Evolutionary conservation across 2,329 filamentous ascomycete genomes (phyloP).

Genomic region (Samsoniella hepiali): DNA sequence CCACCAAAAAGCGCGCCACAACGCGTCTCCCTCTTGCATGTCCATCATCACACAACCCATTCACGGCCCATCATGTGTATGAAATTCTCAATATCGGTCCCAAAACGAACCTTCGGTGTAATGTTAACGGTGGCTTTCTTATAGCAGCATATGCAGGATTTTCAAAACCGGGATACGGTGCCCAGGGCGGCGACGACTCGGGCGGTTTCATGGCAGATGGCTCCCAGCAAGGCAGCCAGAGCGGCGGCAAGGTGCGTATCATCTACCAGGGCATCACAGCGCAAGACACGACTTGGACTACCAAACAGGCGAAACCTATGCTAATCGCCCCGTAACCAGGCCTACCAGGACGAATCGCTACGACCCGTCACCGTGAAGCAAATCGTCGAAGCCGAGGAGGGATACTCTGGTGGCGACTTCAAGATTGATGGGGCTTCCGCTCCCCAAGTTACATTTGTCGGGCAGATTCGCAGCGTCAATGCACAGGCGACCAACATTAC

Average conservation of each 20-base stretch:
- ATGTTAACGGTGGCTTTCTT: slow-evolving; percentile 14
- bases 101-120: neutral
- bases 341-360: slow-evolving; percentile 77
- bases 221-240: slow-evolving; percentile 58
- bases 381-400: slow-evolving; percentile 76
- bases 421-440: slow-evolving; percentile 75
- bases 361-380: slow-evolving; percentile 96
- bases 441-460: slow-evolving; percentile 75
- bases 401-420: slow-evolving; percentile 71
- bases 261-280: no score
- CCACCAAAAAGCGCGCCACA: slow-evolving; percentile 27
- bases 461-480: slow-evolving; percentile 83
- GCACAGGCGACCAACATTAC: slow-evolving; percentile 88
- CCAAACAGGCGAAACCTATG: neutral
- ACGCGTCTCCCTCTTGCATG: slow-evolving; percentile 31
- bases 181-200: slow-evolving; percentile 55
- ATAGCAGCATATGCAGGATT: slow-evolving; percentile 51
- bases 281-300: neutral
- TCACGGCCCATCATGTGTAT: slow-evolving; percentile 34
- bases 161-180: slow-evolving; percentile 47
- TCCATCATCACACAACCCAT: slow-evolving; percentile 21
- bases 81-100: slow-evolving; percentile 8
- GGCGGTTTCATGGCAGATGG: slow-evolving; percentile 61
- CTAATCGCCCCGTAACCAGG: slow-evolving; percentile 33
- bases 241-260: slow-evolving; percentile 42